A percentile compares a stretch with the other conserved stretches of the same genome.
These are phyloP conservation scores for Wickerhamiella azymoides DNA, from an alignment of 805 yeast species.

Conservation along the genomic window DNA sequence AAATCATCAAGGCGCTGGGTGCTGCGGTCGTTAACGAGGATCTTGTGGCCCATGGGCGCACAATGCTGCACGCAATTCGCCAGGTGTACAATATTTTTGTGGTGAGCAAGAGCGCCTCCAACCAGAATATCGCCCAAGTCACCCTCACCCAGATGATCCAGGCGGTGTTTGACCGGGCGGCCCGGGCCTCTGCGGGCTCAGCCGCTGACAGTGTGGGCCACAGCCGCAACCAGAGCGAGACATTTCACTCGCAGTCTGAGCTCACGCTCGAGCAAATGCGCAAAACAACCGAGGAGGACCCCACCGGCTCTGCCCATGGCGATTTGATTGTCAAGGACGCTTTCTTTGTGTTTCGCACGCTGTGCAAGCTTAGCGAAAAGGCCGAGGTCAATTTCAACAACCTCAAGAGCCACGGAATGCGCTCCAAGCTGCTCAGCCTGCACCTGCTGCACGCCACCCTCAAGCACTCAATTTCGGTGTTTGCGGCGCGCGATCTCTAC, in stretches of 20 bases:
- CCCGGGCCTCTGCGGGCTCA: not conserved
- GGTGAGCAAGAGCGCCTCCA: constrained; percentile 62
- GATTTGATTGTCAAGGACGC: constrained; percentile 79
- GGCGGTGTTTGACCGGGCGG: constrained; percentile 58
- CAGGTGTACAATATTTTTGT: constrained; percentile 88
- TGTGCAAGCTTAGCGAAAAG: constrained; percentile 86
- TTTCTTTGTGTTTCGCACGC: constrained; percentile 78
- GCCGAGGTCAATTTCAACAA: constrained; percentile 55
- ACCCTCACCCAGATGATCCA: constrained; percentile 81
- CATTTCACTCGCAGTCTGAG: constrained; percentile 7
- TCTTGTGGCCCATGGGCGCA: constrained; percentile 79
- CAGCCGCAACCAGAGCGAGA: not conserved
- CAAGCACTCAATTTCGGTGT: constrained; percentile 71
- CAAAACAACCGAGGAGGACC: constrained; percentile 21
- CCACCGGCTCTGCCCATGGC: constrained; percentile 37
- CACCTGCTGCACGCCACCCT: constrained; percentile 78
- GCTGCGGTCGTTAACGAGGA: constrained; percentile 73
- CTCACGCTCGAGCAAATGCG: constrained; percentile 19
- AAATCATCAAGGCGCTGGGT: constrained; percentile 81
- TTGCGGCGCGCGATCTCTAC: constrained; percentile 32
- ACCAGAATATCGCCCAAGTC: constrained; percentile 93
- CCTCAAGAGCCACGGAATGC: constrained; percentile 73
- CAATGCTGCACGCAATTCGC: constrained; percentile 76
- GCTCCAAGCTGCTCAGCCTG: constrained; percentile 79
- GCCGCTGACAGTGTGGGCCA: not conserved